Evolutionary conservation across 1,284 basidiomycete genomes (phyloP), one percentile per base, ranked within the genome.

Genomic region (Naganishia cerealis): DNA sequence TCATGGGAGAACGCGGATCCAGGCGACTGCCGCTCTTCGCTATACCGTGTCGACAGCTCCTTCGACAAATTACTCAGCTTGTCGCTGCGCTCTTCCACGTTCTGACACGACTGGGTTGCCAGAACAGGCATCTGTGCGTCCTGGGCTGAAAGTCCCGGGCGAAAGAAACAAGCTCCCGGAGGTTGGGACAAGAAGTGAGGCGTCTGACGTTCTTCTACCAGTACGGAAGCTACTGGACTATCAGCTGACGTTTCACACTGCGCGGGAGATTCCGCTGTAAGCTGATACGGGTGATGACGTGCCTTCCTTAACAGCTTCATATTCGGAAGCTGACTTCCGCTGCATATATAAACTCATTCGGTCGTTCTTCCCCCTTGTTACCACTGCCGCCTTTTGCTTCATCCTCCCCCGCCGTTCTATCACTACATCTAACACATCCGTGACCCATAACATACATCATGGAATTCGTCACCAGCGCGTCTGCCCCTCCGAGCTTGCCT

Each of bases 401-500:
- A 50, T 15, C 46, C 21, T 7, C n/a, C 21, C 21, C 21, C 46
- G 24, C 7, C 46, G 6, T 26, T 8, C 40, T 39, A 43, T 57
- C 33, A 9, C 16, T 29, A 36, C 18, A 58, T 6, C 13, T 15
- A n/a, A 26, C 33, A 48, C 26, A 48, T 3, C 36, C 24, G n/a
- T 0, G 12, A 18, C 59, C 29, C 7, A 21, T 18, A 12, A 33
- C 4, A 40, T 50, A 18, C 39, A 53, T 21, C 38, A 63, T 63
- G 61, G 61, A 63, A 29, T 63, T 63, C 50, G 33, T 63, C 61
- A 63, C 61, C 6, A 29, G 50, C 8, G 15, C 48, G 26, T 63
- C 61, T 4, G 38, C 61, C n/a, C 61, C 61, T 16, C 61, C 61
- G 9, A 50, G 50, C n/a, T 63, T 63, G 61, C 61, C 61, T 53